Percentiles rank a stretch among this genome's conserved stretches.
These are phyloP conservation scores for Naganishia randhawae DNA, from an alignment of 768 basidiomycete species.

Conservation along the genomic window DNA sequence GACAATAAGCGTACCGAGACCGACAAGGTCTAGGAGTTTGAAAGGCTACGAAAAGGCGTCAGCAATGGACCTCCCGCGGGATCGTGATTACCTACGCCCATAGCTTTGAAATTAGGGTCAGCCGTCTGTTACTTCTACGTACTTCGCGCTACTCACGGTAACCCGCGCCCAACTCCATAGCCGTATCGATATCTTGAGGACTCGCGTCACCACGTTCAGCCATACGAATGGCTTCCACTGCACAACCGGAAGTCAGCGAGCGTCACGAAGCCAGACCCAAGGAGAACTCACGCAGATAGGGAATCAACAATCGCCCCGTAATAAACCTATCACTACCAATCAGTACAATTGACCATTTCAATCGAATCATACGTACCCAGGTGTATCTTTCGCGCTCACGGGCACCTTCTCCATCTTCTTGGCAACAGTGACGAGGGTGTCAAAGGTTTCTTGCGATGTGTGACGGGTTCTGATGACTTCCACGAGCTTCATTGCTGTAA, in stretches of 20 bases:
- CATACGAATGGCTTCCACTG: constrained; percentile 54
- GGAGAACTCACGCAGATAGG: constrained; percentile 51
- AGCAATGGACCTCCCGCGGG: not conserved
- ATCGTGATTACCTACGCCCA: constrained; percentile 43
- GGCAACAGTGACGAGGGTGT: constrained; percentile 49
- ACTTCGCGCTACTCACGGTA: constrained; percentile 44
- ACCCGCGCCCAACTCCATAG: constrained; percentile 56
- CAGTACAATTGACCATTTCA: not conserved
- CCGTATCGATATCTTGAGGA: constrained; percentile 53
- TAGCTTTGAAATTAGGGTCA: constrained; percentile 33
- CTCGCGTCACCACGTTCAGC: constrained; percentile 54
- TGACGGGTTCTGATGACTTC: constrained; percentile 52
- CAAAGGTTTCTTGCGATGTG: constrained; percentile 49
- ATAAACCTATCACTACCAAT: constrained; percentile 48
- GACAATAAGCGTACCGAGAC: constrained; percentile 28
- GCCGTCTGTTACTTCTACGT: not conserved
- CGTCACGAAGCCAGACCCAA: too few relatives aligned
- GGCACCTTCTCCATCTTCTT: constrained; percentile 51
- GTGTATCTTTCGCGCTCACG: constrained; percentile 53
- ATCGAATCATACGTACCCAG: constrained; percentile 41
- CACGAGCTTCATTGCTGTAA: constrained; percentile 52
- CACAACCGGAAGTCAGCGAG: not conserved
- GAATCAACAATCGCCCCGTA: constrained; percentile 53
- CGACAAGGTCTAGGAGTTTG: constrained; percentile 53
- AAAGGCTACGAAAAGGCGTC: constrained; percentile 39